phyloP scores from a whole-genome alignment of 345 rosid species.

The Nasturtium officinale region DNA sequence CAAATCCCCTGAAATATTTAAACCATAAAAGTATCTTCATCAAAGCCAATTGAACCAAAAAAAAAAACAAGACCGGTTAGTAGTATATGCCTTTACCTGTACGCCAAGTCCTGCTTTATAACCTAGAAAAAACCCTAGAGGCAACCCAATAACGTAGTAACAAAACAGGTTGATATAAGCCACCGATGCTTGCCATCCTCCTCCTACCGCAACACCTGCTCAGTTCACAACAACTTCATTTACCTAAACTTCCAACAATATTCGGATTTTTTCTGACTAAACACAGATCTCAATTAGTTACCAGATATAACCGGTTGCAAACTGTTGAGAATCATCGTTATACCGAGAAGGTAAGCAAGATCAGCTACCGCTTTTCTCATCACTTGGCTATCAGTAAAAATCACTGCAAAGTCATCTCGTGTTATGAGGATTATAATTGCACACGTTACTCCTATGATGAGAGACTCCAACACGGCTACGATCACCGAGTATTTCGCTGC shows the following conservation, averaged over 20 bases:
- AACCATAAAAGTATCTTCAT: background rate
- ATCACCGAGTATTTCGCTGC: conserved; percentile 81
- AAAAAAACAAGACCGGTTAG: background rate
- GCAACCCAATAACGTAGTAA: conserved; percentile 71
- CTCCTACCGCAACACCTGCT: conserved; percentile 92
- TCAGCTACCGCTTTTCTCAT: conserved; percentile 66
- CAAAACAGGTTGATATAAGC: conserved; percentile 87
- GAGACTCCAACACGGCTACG: conserved; percentile 60
- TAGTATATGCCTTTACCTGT: conserved; percentile 48
- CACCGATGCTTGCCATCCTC: conserved; percentile 94
- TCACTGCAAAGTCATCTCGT: conserved; percentile 58
- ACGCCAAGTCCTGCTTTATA: conserved; percentile 69
- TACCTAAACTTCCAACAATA: background rate
- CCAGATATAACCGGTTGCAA: conserved; percentile 92
- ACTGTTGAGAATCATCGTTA: conserved; percentile 82
- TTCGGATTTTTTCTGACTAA: background rate
- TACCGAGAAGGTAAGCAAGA: conserved; percentile 74
- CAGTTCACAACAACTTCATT: background rate
- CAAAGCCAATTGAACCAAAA: background rate
- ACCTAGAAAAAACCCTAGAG: conserved; percentile 82
- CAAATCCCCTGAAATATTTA: conserved; percentile 69
- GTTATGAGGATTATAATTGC: conserved; percentile 58
- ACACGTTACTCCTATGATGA: conserved; percentile 61
- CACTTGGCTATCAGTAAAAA: conserved; percentile 64
- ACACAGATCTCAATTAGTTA: conserved; percentile 14